Percentiles rank a stretch among this genome's conserved stretches.
Evolutionary conservation across 306 rosid species (phyloP).

Genomic region (Pueraria montana): DNA sequence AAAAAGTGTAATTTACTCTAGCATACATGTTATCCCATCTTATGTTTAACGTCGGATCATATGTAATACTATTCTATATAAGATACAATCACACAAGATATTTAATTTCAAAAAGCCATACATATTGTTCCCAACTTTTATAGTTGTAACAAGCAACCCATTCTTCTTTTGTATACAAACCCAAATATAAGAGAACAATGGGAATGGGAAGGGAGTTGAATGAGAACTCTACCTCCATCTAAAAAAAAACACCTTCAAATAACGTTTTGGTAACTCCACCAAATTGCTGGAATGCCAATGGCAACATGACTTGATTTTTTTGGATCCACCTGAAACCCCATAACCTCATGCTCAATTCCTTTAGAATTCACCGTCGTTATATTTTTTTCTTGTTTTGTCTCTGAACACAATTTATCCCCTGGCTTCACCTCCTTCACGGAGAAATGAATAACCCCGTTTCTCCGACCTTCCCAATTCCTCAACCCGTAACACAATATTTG

Average conservation of each 20-base stretch:
- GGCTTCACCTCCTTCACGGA: constrained; percentile 46
- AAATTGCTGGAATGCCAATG: constrained; percentile 18
- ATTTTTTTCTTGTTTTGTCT: neutral
- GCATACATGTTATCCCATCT: too few species aligned
- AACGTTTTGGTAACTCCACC: neutral
- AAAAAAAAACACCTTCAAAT: neutral
- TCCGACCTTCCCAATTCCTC: constrained; percentile 57
- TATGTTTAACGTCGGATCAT: too few species aligned
- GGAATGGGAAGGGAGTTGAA: neutral
- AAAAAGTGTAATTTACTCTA: too few species aligned
- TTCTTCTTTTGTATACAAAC: neutral
- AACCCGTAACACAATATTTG: constrained; percentile 68
- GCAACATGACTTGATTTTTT: neutral
- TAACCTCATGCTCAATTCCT: neutral
- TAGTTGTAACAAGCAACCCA: neutral
- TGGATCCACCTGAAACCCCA: neutral
- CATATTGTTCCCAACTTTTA: neutral
- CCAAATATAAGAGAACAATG: neutral
- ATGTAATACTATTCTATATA: neutral
- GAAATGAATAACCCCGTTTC: constrained; percentile 70
- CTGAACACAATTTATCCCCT: neutral
- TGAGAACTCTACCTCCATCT: neutral
- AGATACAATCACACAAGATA: neutral
- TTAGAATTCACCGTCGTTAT: neutral
- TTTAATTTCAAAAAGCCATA: neutral